Conservation (phyloP, 495 filamentous ascomycete genomes). For the Annulohypoxylon bovei region DNA sequence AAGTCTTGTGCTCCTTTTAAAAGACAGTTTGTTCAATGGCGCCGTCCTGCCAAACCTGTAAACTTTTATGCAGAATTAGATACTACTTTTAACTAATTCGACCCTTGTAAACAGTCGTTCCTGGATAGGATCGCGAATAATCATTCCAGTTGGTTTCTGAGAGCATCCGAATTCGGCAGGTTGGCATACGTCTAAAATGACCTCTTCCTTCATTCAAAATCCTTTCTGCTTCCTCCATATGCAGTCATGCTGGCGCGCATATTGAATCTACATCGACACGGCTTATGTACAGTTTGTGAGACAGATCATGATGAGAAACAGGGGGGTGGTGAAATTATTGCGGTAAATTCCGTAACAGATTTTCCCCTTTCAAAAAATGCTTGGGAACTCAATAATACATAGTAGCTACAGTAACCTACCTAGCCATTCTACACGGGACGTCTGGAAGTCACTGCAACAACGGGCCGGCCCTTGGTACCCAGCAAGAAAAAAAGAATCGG, state of each 20-base stretch:
- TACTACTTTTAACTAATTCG: not conserved
- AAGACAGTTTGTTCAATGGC: constrained; percentile 1
- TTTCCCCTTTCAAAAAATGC: constrained; percentile 14
- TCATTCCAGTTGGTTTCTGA: constrained; percentile 66
- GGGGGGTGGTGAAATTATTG: not conserved
- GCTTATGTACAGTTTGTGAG: constrained; percentile 22
- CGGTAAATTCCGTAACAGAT: constrained; percentile 35
- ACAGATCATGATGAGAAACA: constrained; percentile 26
- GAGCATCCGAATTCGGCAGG: constrained; percentile 35
- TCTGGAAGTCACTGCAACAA: constrained; percentile 33
- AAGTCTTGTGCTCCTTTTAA: not conserved
- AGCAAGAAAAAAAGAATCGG: constrained; percentile 28
- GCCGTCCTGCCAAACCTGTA: not conserved
- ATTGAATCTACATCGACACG: constrained; percentile 17
- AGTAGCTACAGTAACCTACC: constrained; percentile 16
- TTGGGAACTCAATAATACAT: constrained; percentile 1
- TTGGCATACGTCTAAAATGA: constrained; percentile 22
- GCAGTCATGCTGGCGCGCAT: constrained; percentile 34
- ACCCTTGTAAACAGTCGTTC: constrained; percentile 56
- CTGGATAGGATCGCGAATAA: constrained; percentile 81
- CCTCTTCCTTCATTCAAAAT: constrained; percentile 25
- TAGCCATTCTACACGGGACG: constrained; percentile 4
- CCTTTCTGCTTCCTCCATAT: constrained; percentile 20
- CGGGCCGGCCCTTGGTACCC: constrained; percentile 33
- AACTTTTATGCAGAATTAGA: not conserved